phyloP scores from a whole-genome alignment of 306 rosid genomes.

The peach (Prunus persica) region DNA sequence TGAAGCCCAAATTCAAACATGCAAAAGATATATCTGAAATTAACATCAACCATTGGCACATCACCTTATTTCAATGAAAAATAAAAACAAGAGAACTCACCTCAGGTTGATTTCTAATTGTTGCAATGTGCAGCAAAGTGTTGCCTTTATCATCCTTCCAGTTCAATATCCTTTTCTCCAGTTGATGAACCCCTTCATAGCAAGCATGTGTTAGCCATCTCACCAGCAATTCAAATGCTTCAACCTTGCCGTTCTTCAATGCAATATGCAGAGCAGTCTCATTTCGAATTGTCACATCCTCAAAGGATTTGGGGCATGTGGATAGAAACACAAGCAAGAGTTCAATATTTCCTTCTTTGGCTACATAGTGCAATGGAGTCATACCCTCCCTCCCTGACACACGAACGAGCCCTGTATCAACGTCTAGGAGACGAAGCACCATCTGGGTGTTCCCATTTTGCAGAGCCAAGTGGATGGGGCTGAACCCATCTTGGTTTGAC shows the following conservation, averaged over 20 bases:
- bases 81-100: neutral
- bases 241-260: neutral
- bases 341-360: neutral
- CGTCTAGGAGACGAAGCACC: neutral
- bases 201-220: neutral
- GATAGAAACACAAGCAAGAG: neutral
- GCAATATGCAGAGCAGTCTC: constrained; percentile 6
- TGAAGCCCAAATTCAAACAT: too few relatives aligned
- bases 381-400: neutral
- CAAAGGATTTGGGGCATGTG: neutral
- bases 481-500: constrained; percentile 8
- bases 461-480: constrained; percentile 7
- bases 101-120: neutral
- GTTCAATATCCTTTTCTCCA: neutral
- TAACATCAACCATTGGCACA: too few relatives aligned
- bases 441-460: neutral
- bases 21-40: too few relatives aligned
- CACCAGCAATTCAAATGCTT: neutral
- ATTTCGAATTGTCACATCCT: neutral
- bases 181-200: neutral
- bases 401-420: neutral
- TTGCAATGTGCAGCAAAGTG: neutral
- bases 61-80: neutral
- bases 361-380: neutral
- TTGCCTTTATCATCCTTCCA: neutral